Percentiles rank a stretch among this genome's conserved stretches.
phyloP scores from a whole-genome alignment of 2,329 filamentous ascomycete species.

The Ceratocystis ficicola region DNA sequence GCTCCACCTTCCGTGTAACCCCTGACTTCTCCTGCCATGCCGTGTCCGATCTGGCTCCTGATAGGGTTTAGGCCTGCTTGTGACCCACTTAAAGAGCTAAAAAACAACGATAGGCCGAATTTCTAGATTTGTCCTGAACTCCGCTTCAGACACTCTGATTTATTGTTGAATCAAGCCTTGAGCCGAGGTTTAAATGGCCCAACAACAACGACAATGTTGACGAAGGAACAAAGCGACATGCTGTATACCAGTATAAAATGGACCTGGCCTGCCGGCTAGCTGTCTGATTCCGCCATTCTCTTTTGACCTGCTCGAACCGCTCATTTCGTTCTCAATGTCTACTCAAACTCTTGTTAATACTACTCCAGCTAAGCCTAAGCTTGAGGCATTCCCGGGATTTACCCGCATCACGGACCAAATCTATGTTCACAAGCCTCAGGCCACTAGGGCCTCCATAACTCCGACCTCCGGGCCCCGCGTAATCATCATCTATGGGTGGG shows the following conservation, averaged over 20 bases:
- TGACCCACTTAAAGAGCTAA: not conserved
- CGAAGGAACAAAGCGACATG: not conserved
- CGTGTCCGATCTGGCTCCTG: not conserved
- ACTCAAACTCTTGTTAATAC: not conserved
- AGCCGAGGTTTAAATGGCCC: not conserved
- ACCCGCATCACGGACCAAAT: conserved; percentile 37
- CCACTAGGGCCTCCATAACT: conserved; percentile 22
- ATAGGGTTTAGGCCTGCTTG: not conserved
- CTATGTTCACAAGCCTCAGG: conserved; percentile 32
- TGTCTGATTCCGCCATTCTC: no score
- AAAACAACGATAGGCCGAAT: not conserved
- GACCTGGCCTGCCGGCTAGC: no score
- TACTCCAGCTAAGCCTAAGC: conserved; percentile 20
- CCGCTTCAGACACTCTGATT: not conserved
- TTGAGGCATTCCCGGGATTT: conserved; percentile 34
- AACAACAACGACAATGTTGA: not conserved
- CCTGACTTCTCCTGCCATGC: not conserved
- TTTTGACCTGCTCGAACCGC: no score
- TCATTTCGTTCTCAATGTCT: not conserved
- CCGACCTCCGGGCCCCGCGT: conserved; percentile 31
- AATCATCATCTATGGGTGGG: conserved; percentile 46
- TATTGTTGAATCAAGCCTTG: not conserved
- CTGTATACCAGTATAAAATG: not conserved
- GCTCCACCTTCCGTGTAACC: not conserved
- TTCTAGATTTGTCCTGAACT: not conserved